A percentile compares a stretch with the other conserved stretches of the same genome.
Evolutionary conservation across 805 yeast species (phyloP).

Genomic region (Yarrowia deformans): DNA sequence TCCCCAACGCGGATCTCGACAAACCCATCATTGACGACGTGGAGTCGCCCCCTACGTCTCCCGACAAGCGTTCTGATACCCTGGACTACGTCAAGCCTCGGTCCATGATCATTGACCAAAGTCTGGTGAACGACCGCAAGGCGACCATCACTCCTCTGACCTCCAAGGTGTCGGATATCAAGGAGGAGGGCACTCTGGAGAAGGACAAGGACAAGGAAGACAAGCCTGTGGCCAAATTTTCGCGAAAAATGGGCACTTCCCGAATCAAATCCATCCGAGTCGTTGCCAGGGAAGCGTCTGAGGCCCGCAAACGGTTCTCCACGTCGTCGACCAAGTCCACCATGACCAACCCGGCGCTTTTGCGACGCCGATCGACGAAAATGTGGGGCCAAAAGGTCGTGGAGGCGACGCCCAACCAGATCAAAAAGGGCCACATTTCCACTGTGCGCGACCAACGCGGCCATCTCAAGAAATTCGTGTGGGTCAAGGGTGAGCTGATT

Average conservation of each 20-base stretch:
- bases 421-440: constrained; percentile 68
- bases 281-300: constrained; percentile 89
- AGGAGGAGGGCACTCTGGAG: constrained; percentile 11
- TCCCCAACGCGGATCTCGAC: constrained; percentile 91
- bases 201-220: neutral
- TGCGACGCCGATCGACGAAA: constrained; percentile 85
- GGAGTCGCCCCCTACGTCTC: constrained; percentile 48
- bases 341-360: constrained; percentile 48
- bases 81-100: constrained; percentile 33
- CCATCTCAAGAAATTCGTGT: constrained; percentile 83
- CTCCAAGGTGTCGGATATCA: constrained; percentile 7
- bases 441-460: constrained; percentile 71
- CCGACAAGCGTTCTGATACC: constrained; percentile 21
- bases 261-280: constrained; percentile 91
- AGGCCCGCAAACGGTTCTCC: constrained; percentile 58
- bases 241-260: constrained; percentile 40
- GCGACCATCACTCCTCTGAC: constrained; percentile 10
- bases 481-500: constrained; percentile 97
- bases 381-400: constrained; percentile 97
- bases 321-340: constrained; percentile 36
- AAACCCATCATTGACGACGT: constrained; percentile 83
- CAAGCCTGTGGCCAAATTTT: constrained; percentile 3
- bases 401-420: constrained; percentile 81
- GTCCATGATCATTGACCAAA: constrained; percentile 25
- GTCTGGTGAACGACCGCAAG: neutral